Percentiles rank a stretch among this genome's conserved stretches.
phyloP scores from a whole-genome alignment of 768 basidiomycete genomes.

The Brasilioporus rufonigricans region DNA sequence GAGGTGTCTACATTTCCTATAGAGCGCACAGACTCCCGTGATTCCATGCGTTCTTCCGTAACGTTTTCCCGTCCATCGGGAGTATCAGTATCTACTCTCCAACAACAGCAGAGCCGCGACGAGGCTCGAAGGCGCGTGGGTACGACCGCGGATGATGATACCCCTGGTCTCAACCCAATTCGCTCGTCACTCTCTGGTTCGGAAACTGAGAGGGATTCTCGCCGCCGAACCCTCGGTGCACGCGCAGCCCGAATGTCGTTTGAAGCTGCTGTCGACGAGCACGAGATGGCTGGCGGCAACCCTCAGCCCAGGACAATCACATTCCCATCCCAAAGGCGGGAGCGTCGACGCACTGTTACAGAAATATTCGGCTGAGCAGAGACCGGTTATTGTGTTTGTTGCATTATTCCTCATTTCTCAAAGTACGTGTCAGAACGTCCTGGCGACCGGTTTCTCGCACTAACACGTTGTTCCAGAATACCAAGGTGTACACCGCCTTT shows the following conservation, averaged over 20 bases:
- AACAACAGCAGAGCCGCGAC: conserved; percentile 47
- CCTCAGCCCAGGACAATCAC: conserved; percentile 39
- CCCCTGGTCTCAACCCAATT: conserved; percentile 20
- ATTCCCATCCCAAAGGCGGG: conserved; percentile 33
- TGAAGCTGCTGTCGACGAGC: conserved; percentile 32
- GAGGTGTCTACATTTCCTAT: conserved; percentile 32
- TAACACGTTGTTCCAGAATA: conserved; percentile 5
- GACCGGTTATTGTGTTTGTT: conserved; percentile 11
- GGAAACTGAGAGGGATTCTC: conserved; percentile 51
- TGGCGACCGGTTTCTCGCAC: not conserved
- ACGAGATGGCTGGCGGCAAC: conserved; percentile 26
- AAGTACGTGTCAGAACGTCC: conserved; percentile 17
- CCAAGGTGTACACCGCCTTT: conserved; percentile 23
- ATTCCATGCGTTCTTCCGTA: conserved; percentile 45
- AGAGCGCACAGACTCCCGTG: conserved; percentile 47
- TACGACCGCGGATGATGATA: conserved; percentile 27
- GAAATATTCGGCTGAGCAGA: conserved; percentile 40
- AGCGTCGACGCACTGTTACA: conserved; percentile 50
- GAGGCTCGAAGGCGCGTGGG: conserved; percentile 35
- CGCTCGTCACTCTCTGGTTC: conserved; percentile 39
- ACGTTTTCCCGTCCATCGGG: conserved; percentile 66
- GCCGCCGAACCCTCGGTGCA: conserved; percentile 36
- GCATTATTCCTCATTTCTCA: conserved; percentile 3
- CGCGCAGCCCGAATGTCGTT: conserved; percentile 48
- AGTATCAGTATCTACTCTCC: conserved; percentile 52